phyloP scores from a whole-genome alignment of 371 early-diverging fungal species.

The Rhizopus microsporus region DNA sequence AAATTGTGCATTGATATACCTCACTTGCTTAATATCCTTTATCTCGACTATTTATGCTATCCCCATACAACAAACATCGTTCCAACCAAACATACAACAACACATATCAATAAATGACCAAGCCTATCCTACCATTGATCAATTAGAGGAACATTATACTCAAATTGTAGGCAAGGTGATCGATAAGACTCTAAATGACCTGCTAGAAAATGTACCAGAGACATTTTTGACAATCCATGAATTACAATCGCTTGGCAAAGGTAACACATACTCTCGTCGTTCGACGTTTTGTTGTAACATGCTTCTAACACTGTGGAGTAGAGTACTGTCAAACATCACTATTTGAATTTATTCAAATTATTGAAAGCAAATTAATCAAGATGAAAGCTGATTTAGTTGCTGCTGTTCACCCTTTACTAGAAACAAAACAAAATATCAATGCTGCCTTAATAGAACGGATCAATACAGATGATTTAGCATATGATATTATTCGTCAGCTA shows the following conservation, averaged over 20 bases:
- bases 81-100: neutral
- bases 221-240: slow-evolving; percentile 27
- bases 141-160: slow-evolving; percentile 9
- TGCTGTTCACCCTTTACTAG: slow-evolving; percentile 32
- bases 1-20: neutral
- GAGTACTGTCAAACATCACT: slow-evolving; percentile 26
- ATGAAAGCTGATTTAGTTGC: slow-evolving; percentile 25
- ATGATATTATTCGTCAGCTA: slow-evolving; percentile 21
- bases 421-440: slow-evolving; percentile 18
- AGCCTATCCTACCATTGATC: neutral
- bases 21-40: neutral
- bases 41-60: slow-evolving; percentile 3
- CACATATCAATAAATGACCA: slow-evolving; percentile 5
- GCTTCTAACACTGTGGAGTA: neutral
- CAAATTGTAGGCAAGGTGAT: slow-evolving; percentile 8
- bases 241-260: slow-evolving; percentile 20
- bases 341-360: slow-evolving; percentile 22
- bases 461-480: slow-evolving; percentile 24
- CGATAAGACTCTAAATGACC: slow-evolving; percentile 12
- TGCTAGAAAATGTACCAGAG: slow-evolving; percentile 18
- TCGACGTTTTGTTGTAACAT: neutral
- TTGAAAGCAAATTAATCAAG: slow-evolving; percentile 28
- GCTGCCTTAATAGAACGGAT: slow-evolving; percentile 14
- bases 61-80: slow-evolving; percentile 13
- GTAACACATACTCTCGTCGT: slow-evolving; percentile 9